Percentiles rank a stretch among this genome's conserved stretches.
These are phyloP conservation scores for Exidia glandulosa DNA, from an alignment of 768 basidiomycete species.

Conservation along the genomic window DNA sequence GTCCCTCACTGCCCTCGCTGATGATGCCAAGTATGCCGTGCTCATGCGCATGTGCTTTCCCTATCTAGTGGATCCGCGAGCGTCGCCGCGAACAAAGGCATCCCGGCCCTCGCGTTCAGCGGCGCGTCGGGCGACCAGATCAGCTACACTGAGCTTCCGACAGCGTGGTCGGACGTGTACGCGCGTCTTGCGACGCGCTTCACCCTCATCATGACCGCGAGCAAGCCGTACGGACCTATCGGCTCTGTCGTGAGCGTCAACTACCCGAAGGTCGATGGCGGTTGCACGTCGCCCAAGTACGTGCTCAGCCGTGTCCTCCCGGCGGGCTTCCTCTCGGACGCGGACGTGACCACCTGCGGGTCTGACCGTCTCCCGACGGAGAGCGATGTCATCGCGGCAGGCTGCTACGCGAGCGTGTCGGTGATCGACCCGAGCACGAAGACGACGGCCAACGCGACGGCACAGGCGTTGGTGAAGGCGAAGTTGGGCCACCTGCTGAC, in stretches of 20 bases:
- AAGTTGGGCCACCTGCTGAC: background rate
- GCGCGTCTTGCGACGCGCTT: constrained; percentile 18
- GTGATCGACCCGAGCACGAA: constrained; percentile 34
- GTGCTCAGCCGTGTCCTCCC: constrained; percentile 32
- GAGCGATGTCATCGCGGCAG: constrained; percentile 24
- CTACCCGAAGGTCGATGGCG: constrained; percentile 26
- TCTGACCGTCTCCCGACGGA: constrained; percentile 32
- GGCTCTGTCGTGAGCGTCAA: constrained; percentile 40
- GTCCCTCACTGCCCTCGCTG: background rate
- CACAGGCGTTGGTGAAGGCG: constrained; percentile 25
- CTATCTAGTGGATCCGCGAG: constrained; percentile 35
- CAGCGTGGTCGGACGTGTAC: constrained; percentile 12
- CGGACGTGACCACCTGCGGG: constrained; percentile 37
- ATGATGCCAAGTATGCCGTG: background rate
- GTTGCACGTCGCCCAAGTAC: constrained; percentile 31
- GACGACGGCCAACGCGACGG: constrained; percentile 29
- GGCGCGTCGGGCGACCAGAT: constrained; percentile 30
- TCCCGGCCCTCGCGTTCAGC: constrained; percentile 42
- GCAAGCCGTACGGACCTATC: constrained; percentile 28
- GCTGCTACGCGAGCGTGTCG: constrained; percentile 38
- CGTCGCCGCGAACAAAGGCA: constrained; percentile 36
- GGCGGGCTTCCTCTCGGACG: constrained; percentile 12
- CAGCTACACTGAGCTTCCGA: constrained; percentile 39
- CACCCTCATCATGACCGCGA: background rate
- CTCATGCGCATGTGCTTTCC: too few species aligned